Evolutionary conservation across 2,329 filamentous ascomycete species (phyloP).

Genomic region (Colletotrichum godetiae): DNA sequence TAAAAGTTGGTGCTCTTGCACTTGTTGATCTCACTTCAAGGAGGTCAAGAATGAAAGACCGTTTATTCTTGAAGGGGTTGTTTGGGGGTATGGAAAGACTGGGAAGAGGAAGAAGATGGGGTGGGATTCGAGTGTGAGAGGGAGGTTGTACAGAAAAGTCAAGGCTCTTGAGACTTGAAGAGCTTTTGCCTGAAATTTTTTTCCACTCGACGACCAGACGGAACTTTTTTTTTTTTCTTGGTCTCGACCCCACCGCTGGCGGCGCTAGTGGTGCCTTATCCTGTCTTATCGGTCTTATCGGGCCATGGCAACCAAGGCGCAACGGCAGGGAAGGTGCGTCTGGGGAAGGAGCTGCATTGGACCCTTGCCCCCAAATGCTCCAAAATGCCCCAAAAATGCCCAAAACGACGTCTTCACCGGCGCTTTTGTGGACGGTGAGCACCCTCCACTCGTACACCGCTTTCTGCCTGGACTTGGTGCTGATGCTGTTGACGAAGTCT

Average conservation of each 20-base stretch:
- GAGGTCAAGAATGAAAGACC: conserved; percentile 35
- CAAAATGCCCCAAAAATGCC: conserved; percentile 9
- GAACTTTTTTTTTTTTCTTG: conserved; percentile 31
- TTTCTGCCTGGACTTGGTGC: not conserved
- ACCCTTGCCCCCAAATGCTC: conserved; percentile 17
- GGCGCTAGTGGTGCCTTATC: conserved; percentile 35
- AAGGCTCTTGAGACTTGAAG: conserved; percentile 20
- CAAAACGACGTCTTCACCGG: not conserved
- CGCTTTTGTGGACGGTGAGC: conserved; percentile 13
- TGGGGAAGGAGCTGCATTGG: conserved; percentile 32
- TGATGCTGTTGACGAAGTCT: not conserved
- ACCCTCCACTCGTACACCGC: conserved; percentile 29
- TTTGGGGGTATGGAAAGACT: not conserved
- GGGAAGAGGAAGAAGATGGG: conserved; percentile 26
- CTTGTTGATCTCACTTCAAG: conserved; percentile 21
- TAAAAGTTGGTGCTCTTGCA: conserved; percentile 17
- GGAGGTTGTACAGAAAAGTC: conserved; percentile 26
- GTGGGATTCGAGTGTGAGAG: conserved; percentile 27
- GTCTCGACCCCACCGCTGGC: conserved; percentile 30
- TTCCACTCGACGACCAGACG: conserved; percentile 23
- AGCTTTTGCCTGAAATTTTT: conserved; percentile 38
- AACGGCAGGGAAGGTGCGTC: conserved; percentile 35
- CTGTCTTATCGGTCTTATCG: conserved; percentile 35
- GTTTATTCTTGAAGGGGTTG: conserved; percentile 1
- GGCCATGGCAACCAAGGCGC: conserved; percentile 34